Evolutionary conservation across 2,329 filamentous ascomycete species (phyloP).

Genomic region (Myriangium duriaei): DNA sequence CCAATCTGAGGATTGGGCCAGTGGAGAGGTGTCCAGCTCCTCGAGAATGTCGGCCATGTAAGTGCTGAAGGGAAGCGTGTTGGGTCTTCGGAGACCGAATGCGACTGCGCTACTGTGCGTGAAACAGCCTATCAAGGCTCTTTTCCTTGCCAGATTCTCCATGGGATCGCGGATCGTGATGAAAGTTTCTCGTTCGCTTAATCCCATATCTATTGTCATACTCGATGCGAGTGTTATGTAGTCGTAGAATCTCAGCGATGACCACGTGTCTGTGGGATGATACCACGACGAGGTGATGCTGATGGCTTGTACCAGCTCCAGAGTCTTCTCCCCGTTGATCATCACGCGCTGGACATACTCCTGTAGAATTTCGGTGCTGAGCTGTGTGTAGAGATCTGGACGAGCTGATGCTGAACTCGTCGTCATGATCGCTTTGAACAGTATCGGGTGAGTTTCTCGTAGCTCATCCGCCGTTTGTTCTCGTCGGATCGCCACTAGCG

Average conservation of each 20-base stretch:
- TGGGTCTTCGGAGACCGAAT: constrained; percentile 49
- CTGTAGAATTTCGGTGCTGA: constrained; percentile 38
- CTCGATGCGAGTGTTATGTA: constrained; percentile 40
- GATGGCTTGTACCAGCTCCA: constrained; percentile 40
- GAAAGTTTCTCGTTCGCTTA: constrained; percentile 14
- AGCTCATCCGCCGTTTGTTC: constrained; percentile 43
- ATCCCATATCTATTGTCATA: constrained; percentile 36
- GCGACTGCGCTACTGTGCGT: constrained; percentile 11
- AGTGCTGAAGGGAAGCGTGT: constrained; percentile 46
- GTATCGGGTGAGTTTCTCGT: constrained; percentile 46
- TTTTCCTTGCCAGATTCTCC: constrained; percentile 2
- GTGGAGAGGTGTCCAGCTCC: constrained; percentile 40
- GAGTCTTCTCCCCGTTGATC: constrained; percentile 37
- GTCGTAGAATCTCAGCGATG: constrained; percentile 39
- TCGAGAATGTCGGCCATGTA: constrained; percentile 51
- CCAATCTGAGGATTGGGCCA: constrained; percentile 44
- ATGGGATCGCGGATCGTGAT: not conserved
- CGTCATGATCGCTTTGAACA: constrained; percentile 61
- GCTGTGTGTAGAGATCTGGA: constrained; percentile 29
- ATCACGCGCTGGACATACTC: constrained; percentile 38
- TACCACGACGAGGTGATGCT: constrained; percentile 39
- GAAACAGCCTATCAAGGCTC: constrained; percentile 5
- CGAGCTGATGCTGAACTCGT: constrained; percentile 46
- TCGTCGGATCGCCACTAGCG: constrained; percentile 48
- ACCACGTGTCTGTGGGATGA: constrained; percentile 35